Conservation (phyloP, 2,329 filamentous ascomycete species). For the Fusarium stilboides region DNA sequence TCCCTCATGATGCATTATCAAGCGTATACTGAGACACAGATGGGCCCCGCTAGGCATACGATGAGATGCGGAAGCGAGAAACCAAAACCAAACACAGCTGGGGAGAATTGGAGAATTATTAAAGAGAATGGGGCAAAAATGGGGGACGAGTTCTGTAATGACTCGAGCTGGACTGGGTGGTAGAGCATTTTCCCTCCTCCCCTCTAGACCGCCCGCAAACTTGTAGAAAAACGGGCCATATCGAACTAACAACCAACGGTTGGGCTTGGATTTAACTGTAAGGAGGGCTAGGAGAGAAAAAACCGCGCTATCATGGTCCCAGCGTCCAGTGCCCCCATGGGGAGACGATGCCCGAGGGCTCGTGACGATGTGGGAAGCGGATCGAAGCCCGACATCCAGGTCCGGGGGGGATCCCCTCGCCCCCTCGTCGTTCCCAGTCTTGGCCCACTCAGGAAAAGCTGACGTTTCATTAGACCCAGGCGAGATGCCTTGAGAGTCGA, state of each 20-base stretch:
- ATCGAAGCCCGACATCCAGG: constrained; percentile 1
- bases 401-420: constrained; percentile 16
- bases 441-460: constrained; percentile 16
- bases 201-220: constrained; percentile 22
- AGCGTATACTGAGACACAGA: constrained; percentile 6
- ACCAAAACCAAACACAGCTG: constrained; percentile 8
- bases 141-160: constrained; percentile 1
- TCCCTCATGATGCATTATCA: constrained; percentile 44
- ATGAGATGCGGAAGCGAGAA: constrained; percentile 17
- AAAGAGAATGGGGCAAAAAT: constrained; percentile 19
- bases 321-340: constrained; percentile 29
- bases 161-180: constrained; percentile 1
- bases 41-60: constrained; percentile 10
- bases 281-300: background rate
- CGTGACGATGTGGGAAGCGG: constrained; percentile 13
- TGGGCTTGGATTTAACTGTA: constrained; percentile 16
- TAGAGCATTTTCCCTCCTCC: constrained; percentile 14
- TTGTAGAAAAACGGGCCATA: constrained; percentile 24
- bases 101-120: constrained; percentile 30
- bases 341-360: constrained; percentile 15
- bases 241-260: constrained; percentile 13
- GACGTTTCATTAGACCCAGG: background rate
- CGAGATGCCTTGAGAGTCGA: constrained; percentile 23
- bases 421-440: constrained; percentile 1
- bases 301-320: constrained; percentile 18